Base-by-base conservation (phyloP, 768 basidiomycete species). In the Phylloporus arenicola region DNA sequence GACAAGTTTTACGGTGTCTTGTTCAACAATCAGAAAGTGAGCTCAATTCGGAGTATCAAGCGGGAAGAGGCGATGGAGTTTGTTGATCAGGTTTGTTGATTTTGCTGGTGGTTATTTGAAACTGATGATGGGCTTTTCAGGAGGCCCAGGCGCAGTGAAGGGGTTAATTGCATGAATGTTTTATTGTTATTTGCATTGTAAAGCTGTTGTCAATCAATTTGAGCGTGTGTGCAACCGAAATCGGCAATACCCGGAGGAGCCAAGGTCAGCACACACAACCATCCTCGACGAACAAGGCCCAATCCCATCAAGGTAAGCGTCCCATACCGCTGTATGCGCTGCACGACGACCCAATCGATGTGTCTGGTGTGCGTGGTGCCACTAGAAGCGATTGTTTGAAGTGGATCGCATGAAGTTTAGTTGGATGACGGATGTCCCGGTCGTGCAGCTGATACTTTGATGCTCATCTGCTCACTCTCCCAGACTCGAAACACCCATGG, bases 1-100 rank as follows among this genome's bases (percentile, higher is more conserved):
- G 94, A 97, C 68, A 92, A 95, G 64, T 97, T 95, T 67, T 97
- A 97, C 55, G 96, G 96, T 13, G 96, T 98, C 10, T 71, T 95
- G 52, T 97, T 96, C 73, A 92, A 95, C 68, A 91, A 88, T 59
- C 90, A 95, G 64, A 97, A 97, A 66, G 86, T 98, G 51, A 92
- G 88, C 48, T 88, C 88, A 1, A 93, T 97, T 40, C 78, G 85
- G 31, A 77, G 81, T 33, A 97, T 97, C 68, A 87, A 83, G 57
- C 78, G 86, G 39, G 92, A 94, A 57, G 88, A 96, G 58, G 94
- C 94, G 4, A 84, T 85, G 77, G 86, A 92, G 61, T 97, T 98
- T 68, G 89, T 98, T 24, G 95, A 98, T 62, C 86, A 88, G 77
- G 86, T 82, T 41, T 13, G 75, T 17, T n/a, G 33, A 34, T 48